Evolutionary conservation across 2,329 filamentous ascomycete genomes (phyloP).

Genomic region (Furcasterigmium sp.): DNA sequence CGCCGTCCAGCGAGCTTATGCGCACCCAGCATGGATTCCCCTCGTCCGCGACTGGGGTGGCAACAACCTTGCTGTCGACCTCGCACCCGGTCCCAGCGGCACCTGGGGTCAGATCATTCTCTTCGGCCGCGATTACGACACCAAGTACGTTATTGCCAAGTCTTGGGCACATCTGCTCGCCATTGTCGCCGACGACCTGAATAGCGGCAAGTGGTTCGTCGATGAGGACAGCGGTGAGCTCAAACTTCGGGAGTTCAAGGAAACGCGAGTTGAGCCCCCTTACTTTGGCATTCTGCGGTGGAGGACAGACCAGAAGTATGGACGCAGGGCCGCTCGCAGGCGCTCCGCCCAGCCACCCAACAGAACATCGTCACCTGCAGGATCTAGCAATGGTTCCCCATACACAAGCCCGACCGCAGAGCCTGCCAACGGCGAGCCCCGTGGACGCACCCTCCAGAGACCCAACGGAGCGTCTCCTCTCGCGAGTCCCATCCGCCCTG

Average conservation of each 20-base stretch:
- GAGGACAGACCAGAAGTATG: slow-evolving; percentile 94
- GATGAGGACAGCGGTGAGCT: slow-evolving; percentile 90
- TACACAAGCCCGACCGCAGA: slow-evolving; percentile 51
- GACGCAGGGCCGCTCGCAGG: slow-evolving; percentile 55
- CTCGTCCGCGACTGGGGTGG: slow-evolving; percentile 96
- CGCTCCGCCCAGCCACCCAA: slow-evolving; percentile 40
- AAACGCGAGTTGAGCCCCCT: slow-evolving; percentile 79
- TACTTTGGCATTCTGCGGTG: slow-evolving; percentile 95
- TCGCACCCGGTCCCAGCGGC: slow-evolving; percentile 83
- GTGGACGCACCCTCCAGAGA: slow-evolving; percentile 68
- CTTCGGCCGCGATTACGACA: slow-evolving; percentile 96
- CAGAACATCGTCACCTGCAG: slow-evolving; percentile 37
- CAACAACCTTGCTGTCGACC: slow-evolving; percentile 91
- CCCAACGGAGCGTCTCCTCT: slow-evolving; percentile 59
- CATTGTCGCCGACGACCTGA: slow-evolving; percentile 82
- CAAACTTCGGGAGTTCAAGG: slow-evolving; percentile 88
- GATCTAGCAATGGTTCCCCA: slow-evolving; percentile 47
- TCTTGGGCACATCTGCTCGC: slow-evolving; percentile 90
- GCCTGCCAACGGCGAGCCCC: slow-evolving; percentile 52
- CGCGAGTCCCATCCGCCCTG: slow-evolving; percentile 59
- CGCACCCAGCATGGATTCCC: slow-evolving; percentile 92
- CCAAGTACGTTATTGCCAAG: slow-evolving; percentile 91
- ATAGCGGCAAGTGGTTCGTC: slow-evolving; percentile 83
- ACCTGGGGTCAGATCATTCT: slow-evolving; percentile 96
- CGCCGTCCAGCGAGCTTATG: slow-evolving; percentile 86